Percentiles rank a stretch among this genome's conserved stretches.
These are phyloP conservation scores for Thuidium tamariscinum DNA, from an alignment of 225 moss, liverwort and hornwort species.

Conservation along the genomic window DNA sequence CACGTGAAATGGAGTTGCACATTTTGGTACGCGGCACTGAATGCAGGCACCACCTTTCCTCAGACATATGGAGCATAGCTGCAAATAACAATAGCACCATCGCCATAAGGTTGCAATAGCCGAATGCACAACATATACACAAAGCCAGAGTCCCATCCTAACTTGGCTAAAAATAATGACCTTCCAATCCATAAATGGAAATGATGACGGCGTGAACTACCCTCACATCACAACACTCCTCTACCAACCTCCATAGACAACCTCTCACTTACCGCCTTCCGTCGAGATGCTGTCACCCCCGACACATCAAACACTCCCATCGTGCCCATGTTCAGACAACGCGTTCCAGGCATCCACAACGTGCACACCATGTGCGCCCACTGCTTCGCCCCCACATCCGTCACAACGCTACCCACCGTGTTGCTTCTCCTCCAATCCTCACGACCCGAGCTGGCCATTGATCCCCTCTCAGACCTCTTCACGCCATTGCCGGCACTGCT, in stretches of 20 bases:
- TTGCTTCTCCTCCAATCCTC: slow-evolving; percentile 43
- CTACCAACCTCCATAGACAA: not conserved
- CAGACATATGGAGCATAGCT: slow-evolving; percentile 79
- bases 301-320: slow-evolving; percentile 95
- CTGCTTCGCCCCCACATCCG: slow-evolving; percentile 52
- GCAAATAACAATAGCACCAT: slow-evolving; percentile 7
- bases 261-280: slow-evolving; percentile 55
- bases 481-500: not conserved
- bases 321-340: slow-evolving; percentile 80
- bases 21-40: slow-evolving; percentile 79
- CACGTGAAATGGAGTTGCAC: slow-evolving; percentile 73
- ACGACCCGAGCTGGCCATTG: not conserved
- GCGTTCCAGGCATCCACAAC: slow-evolving; percentile 98
- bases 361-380: slow-evolving; percentile 99
- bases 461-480: not conserved
- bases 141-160: not conserved
- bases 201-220: not conserved
- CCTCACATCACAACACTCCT: not conserved
- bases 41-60: slow-evolving; percentile 92
- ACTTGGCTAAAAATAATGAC: not conserved
- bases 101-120: not conserved
- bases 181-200: not conserved
- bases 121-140: not conserved
- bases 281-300: slow-evolving; percentile 49
- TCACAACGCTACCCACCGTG: slow-evolving; percentile 45